phyloP scores from a whole-genome alignment of 257 asterid species.

The Nicotiana noctiflora region DNA sequence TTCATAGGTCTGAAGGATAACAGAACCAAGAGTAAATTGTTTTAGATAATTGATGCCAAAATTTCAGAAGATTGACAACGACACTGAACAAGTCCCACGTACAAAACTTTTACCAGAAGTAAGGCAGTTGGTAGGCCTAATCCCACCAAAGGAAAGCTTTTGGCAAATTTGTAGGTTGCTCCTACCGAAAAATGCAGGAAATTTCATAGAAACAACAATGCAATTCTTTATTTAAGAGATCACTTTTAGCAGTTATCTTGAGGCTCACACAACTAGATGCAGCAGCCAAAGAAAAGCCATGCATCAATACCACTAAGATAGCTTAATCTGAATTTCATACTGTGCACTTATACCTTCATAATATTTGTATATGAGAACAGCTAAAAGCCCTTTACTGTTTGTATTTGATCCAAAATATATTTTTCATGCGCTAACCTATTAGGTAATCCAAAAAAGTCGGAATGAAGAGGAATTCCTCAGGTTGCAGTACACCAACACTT shows the following conservation, averaged over 20 bases:
- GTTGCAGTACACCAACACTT: not conserved
- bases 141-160: not conserved
- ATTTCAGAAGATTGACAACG: not conserved
- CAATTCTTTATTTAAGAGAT: not conserved
- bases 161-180: not conserved
- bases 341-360: not conserved
- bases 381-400: not conserved
- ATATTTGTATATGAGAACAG: not conserved
- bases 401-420: not conserved
- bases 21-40: not conserved
- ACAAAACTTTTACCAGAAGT: not conserved
- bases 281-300: not conserved
- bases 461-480: not conserved
- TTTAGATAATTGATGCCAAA: not conserved
- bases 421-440: not conserved
- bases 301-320: not conserved
- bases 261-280: not conserved
- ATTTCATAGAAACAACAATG: not conserved
- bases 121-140: not conserved
- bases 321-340: not conserved
- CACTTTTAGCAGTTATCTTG: not conserved
- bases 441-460: not conserved
- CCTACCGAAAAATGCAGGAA: not conserved
- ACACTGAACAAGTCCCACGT: not conserved
- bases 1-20: not conserved